Evolutionary conservation across 169 alveolate genomes (phyloP), one percentile per base, ranked within the genome.

Genomic region (Cryptosporidium meleagridis): DNA sequence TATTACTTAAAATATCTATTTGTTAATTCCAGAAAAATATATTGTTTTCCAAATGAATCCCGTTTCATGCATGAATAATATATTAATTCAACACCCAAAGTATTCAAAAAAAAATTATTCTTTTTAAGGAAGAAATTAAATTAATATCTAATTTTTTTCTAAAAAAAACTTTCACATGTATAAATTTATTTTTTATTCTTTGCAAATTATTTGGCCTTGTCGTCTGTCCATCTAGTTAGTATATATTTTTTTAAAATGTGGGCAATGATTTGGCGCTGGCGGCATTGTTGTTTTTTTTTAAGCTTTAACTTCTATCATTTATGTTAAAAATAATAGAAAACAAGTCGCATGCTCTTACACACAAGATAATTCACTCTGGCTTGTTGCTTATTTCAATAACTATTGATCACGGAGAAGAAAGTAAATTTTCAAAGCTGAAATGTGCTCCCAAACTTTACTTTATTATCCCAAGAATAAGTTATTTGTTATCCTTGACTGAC

Each of bases 161-260:
- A 14, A 65, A n/a, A 39, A 33, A 26, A 26, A 33, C 12, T 65
- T 35, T 4, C 51, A 31, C 72, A 65, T 65, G 41, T 65, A 65
- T 65, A 37, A 31, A 29, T 35, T 65, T 21, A 33, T 65, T 65
- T 10, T n/a, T 1, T 65, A 65, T 29, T 16, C 31, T 65, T 65
- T 65, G 51, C 72, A 65, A 65, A 65, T 65, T 55, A 73, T 35
- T 73, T 35, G 33, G 33, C 35, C 23, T 73, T 53, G 86, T 73
- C 86, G 86, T 73, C 86, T 59, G 86, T 73, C 86, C 86, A 73
- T 73, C 86, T 59, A 73, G 86, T 73, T 71, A 71, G 21, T 52
- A 37, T 33, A 37, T 51, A 73, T 73, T 55, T 73, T 26, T 21
- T 73, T n/a, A 55, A 73, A 73, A 73, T 73, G 86, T 73, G 86